Conservation (phyloP, 2,329 filamentous ascomycete genomes). For the Diplocarpon mali region DNA sequence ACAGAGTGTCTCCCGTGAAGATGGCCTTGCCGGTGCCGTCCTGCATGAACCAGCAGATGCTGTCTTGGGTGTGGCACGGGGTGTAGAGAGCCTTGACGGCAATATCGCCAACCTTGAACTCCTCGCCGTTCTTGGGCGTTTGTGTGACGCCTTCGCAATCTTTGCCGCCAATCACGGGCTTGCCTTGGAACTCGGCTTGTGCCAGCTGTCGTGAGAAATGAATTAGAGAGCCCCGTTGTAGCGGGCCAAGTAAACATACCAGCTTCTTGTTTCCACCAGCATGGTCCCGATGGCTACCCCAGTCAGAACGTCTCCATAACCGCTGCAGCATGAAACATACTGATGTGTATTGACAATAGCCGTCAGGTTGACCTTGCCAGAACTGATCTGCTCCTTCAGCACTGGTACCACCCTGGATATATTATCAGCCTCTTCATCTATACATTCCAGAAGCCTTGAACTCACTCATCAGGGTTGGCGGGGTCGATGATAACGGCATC, state of each 20-base stretch:
- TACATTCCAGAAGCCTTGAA: conserved; percentile 3
- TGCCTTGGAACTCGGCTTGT: conserved; percentile 24
- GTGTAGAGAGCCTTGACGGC: conserved; percentile 82
- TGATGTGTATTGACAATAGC: conserved; percentile 96
- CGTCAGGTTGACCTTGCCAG: conserved; percentile 67
- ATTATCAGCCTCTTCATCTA: conserved; percentile 1
- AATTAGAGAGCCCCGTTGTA: not conserved
- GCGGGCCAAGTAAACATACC: conserved; percentile 34
- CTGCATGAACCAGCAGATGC: conserved; percentile 88
- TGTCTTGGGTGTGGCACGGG: conserved; percentile 96
- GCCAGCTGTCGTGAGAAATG: conserved; percentile 11
- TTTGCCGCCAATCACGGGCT: conserved; percentile 75
- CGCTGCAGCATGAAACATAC: conserved; percentile 40
- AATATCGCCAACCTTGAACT: conserved; percentile 76
- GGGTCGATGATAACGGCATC: conserved; percentile 73
- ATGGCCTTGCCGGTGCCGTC: conserved; percentile 69
- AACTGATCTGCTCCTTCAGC: conserved; percentile 61
- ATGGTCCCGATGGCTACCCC: conserved; percentile 79
- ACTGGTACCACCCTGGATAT: conserved; percentile 43
- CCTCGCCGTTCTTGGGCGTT: conserved; percentile 64
- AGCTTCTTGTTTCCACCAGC: conserved; percentile 82
- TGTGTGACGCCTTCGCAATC: conserved; percentile 71
- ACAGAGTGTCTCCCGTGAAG: conserved; percentile 93
- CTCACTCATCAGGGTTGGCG: conserved; percentile 66
- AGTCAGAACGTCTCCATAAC: conserved; percentile 3